These are phyloP conservation scores for Bodo saltans DNA, from an alignment of 78 protist genomes.

Conservation along the genomic window DNA sequence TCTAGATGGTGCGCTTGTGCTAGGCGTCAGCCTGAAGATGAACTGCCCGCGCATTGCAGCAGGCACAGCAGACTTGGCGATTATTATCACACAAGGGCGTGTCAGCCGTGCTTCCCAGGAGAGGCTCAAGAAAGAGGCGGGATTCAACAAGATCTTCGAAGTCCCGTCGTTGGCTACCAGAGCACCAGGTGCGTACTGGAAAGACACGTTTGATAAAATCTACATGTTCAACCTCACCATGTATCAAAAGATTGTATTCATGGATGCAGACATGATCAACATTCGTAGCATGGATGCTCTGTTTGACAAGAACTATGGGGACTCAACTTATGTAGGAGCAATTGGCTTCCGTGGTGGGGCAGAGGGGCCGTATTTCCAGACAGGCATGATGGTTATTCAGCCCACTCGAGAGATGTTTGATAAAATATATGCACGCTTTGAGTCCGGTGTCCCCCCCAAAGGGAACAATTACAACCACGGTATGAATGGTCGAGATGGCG, in stretches of 20 bases:
- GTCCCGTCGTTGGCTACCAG: background rate
- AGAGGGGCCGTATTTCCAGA: background rate
- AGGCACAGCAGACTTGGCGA: background rate
- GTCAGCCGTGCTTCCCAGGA: background rate
- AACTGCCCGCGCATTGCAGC: background rate
- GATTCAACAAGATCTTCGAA: background rate
- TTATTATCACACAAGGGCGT: background rate
- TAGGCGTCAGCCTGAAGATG: background rate
- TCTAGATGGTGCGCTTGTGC: background rate
- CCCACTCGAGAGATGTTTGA: background rate
- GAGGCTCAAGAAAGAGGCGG: background rate
- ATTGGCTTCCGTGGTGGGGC: background rate
- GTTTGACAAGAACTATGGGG: background rate
- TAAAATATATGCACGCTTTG: background rate
- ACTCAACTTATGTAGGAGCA: background rate
- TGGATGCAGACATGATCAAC: background rate
- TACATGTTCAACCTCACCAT: background rate
- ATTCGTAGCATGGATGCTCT: background rate
- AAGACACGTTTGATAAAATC: background rate
- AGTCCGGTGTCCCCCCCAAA: background rate
- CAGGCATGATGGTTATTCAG: background rate
- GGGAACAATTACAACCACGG: background rate
- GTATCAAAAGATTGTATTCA: background rate
- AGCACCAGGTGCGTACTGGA: background rate
- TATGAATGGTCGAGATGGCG: background rate